These are phyloP conservation scores for Besnoitia besnoiti DNA, from an alignment of 169 alveolate species.

Conservation along the genomic window DNA sequence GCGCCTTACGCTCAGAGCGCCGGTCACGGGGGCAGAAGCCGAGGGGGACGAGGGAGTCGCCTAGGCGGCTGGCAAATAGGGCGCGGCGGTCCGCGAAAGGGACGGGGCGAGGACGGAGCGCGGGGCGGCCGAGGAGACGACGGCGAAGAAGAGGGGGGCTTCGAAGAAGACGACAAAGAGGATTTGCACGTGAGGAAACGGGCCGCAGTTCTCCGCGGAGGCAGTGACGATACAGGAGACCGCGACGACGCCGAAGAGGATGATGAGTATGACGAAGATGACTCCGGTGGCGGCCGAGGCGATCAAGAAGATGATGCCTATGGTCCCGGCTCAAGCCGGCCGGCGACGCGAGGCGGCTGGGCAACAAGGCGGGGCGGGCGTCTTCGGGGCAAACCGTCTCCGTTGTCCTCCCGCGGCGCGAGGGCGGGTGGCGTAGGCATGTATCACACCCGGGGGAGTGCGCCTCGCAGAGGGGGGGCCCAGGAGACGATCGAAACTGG, in stretches of 20 bases:
- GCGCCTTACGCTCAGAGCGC: background rate
- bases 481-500: background rate
- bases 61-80: background rate
- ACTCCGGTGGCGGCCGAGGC: background rate
- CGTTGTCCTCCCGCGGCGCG: background rate
- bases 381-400: background rate
- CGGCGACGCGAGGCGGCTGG: background rate
- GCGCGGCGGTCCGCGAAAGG: background rate
- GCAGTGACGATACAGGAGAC: background rate
- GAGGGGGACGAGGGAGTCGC: background rate
- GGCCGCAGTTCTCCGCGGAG: background rate
- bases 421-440: background rate
- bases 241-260: background rate
- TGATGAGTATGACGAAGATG: background rate
- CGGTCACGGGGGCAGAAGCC: background rate
- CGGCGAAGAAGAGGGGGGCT: background rate
- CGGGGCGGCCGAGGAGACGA: constrained; percentile 10
- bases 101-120: background rate
- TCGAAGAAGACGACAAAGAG: background rate
- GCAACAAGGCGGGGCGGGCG: background rate
- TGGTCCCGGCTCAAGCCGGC: background rate
- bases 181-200: background rate
- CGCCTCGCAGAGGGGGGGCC: background rate
- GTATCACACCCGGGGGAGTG: background rate
- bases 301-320: background rate